Percentiles rank a stretch among this genome's conserved stretches.
Conservation (phyloP, 306 rosid species). For the Purshia tridentata region DNA sequence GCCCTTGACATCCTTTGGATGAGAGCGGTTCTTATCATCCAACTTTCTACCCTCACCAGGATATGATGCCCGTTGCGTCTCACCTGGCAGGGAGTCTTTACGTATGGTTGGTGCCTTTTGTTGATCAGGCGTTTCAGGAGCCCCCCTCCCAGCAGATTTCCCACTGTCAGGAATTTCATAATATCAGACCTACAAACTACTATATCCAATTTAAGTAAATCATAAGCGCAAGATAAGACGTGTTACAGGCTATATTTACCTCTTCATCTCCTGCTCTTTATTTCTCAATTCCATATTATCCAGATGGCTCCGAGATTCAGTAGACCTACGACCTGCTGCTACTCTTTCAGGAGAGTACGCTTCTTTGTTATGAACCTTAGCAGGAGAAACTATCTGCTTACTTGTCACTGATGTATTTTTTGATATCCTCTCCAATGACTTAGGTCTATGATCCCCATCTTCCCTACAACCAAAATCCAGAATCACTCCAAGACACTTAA, state of each 20-base stretch:
- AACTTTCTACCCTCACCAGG: slow-evolving; percentile 42
- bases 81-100: slow-evolving; percentile 42
- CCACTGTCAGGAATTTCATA: slow-evolving; percentile 47
- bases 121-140: slow-evolving; percentile 34
- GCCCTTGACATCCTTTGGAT: slow-evolving; percentile 39
- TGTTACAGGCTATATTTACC: slow-evolving; percentile 38
- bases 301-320: slow-evolving; percentile 29
- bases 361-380: slow-evolving; percentile 39
- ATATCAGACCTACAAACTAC: slow-evolving; percentile 29
- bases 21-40: slow-evolving; percentile 46
- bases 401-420: slow-evolving; percentile 37
- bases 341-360: slow-evolving; percentile 48
- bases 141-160: slow-evolving; percentile 34
- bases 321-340: slow-evolving; percentile 21
- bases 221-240: slow-evolving; percentile 17
- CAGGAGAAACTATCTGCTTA: slow-evolving; percentile 44
- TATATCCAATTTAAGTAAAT: slow-evolving; percentile 15
- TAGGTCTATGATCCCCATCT: slow-evolving; percentile 38
- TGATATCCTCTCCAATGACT: slow-evolving; percentile 42
- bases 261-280: slow-evolving; percentile 42
- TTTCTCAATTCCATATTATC: slow-evolving; percentile 39
- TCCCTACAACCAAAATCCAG: slow-evolving; percentile 38
- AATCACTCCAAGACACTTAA: slow-evolving; percentile 8
- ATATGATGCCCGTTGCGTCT: slow-evolving; percentile 44
- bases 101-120: slow-evolving; percentile 39